Conservation (phyloP, 805 yeast genomes). For the Saccharomycopsis fodiens region DNA sequence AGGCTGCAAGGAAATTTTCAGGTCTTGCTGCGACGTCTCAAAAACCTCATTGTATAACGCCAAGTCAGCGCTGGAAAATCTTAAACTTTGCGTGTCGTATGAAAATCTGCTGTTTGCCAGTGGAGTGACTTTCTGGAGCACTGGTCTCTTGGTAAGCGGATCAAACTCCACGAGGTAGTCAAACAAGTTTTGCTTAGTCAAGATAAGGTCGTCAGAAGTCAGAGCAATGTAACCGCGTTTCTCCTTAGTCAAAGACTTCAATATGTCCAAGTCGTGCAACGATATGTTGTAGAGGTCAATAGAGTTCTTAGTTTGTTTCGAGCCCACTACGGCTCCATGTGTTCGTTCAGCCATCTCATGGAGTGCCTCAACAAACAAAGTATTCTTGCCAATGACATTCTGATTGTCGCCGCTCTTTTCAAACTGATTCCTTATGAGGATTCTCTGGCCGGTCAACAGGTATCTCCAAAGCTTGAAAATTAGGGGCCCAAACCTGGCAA, state of each 20-base stretch:
- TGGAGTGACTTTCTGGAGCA: neutral
- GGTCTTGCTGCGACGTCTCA: neutral
- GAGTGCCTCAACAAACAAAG: constrained; percentile 3
- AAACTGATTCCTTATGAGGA: constrained; percentile 12
- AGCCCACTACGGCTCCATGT: neutral
- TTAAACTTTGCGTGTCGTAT: neutral
- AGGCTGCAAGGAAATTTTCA: no score
- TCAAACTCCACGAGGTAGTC: constrained; percentile 17
- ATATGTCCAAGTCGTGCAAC: constrained; percentile 7
- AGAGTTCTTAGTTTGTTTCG: neutral
- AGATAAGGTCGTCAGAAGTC: constrained; percentile 14
- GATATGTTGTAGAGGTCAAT: constrained; percentile 9
- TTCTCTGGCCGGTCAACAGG: constrained; percentile 4
- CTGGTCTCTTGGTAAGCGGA: constrained; percentile 1
- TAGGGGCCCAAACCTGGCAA: constrained; percentile 6
- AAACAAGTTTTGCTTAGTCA: constrained; percentile 7
- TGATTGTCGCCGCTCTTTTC: neutral
- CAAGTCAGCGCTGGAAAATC: neutral
- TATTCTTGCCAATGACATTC: constrained; percentile 5
- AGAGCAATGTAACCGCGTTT: constrained; percentile 10
- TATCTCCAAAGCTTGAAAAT: constrained; percentile 9
- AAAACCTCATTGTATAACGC: constrained; percentile 1
- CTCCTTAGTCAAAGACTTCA: constrained; percentile 1
- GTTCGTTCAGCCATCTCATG: neutral
- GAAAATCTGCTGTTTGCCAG: neutral